Conservation (phyloP, 176 grass and related monocot genomes). For the Avena sativa region DNA sequence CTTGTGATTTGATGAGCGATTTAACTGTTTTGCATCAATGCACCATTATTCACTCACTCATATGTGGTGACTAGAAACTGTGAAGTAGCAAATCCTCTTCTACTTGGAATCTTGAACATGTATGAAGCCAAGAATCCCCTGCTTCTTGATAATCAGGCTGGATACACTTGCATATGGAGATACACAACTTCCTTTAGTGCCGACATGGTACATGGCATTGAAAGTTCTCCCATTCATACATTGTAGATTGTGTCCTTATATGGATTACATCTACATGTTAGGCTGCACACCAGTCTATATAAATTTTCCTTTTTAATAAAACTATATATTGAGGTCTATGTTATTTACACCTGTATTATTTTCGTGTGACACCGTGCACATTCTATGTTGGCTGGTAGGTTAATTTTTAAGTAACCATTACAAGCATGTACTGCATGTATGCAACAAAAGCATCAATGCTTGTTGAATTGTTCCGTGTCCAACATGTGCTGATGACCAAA, state of each 20-base stretch:
- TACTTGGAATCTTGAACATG: neutral
- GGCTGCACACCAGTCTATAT: conserved; percentile 4
- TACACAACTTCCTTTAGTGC: neutral
- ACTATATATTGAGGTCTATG: neutral
- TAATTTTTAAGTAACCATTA: conserved; percentile 7
- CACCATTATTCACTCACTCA: conserved; percentile 35
- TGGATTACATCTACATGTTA: neutral
- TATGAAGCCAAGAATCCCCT: conserved; percentile 15
- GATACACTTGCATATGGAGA: neutral
- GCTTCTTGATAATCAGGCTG: neutral
- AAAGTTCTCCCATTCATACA: conserved; percentile 10
- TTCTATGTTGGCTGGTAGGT: conserved; percentile 31
- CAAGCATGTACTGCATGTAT: neutral
- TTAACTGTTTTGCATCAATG: neutral
- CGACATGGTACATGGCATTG: neutral
- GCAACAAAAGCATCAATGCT: neutral
- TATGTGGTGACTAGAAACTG: neutral
- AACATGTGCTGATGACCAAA: neutral
- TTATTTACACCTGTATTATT: conserved; percentile 6
- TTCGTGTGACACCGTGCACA: neutral
- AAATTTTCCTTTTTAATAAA: conserved; percentile 1
- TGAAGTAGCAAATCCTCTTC: conserved; percentile 8
- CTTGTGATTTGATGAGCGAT: conserved; percentile 8
- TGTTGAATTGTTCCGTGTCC: conserved; percentile 8
- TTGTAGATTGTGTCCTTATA: conserved; percentile 33